Percentiles rank a stretch among this genome's conserved stretches.
These are phyloP conservation scores for Przewalskia tangutica DNA, from an alignment of 257 asterid genomes.

Conservation along the genomic window DNA sequence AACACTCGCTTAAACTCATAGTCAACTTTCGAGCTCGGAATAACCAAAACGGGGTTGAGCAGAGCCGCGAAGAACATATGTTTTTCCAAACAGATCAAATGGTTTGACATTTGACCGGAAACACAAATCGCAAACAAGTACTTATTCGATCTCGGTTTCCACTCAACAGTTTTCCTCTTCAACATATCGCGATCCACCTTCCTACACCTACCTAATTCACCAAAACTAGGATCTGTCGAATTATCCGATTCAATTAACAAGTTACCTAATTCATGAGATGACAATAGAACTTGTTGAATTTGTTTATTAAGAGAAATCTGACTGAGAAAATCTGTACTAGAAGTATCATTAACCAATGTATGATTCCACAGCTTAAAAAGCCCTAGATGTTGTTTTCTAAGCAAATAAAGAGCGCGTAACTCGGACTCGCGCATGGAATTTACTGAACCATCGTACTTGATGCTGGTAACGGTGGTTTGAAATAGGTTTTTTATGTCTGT, in stretches of 20 bases:
- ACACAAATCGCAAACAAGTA: slow-evolving; percentile 79
- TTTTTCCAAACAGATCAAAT: slow-evolving; percentile 91
- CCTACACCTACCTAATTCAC: slow-evolving; percentile 45
- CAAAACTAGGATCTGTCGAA: slow-evolving; percentile 36
- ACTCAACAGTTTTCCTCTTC: slow-evolving; percentile 60
- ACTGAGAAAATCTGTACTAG: slow-evolving; percentile 22
- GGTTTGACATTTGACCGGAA: slow-evolving; percentile 98
- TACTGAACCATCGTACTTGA: slow-evolving; percentile 16
- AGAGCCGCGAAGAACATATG: slow-evolving; percentile 93
- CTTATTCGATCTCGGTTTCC: slow-evolving; percentile 78
- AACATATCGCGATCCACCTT: slow-evolving; percentile 58
- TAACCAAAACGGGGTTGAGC: slow-evolving; percentile 71
- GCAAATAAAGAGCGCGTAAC: slow-evolving; percentile 61
- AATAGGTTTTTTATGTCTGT: slow-evolving; percentile 59
- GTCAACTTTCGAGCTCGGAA: slow-evolving; percentile 87
- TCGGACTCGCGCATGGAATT: slow-evolving; percentile 84
- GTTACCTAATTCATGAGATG: slow-evolving; percentile 47
- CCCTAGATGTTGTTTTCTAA: slow-evolving; percentile 66
- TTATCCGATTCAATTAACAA: slow-evolving; percentile 25
- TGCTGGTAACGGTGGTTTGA: slow-evolving; percentile 36
- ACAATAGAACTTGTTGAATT: slow-evolving; percentile 62
- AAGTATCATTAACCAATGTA: slow-evolving; percentile 16
- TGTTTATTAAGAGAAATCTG: slow-evolving; percentile 69
- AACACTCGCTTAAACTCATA: slow-evolving; percentile 62
- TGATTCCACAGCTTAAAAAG: slow-evolving; percentile 62